Base-by-base conservation (phyloP, 1,284 basidiomycete genomes). In the Cryptococcus hybrid region DNA sequence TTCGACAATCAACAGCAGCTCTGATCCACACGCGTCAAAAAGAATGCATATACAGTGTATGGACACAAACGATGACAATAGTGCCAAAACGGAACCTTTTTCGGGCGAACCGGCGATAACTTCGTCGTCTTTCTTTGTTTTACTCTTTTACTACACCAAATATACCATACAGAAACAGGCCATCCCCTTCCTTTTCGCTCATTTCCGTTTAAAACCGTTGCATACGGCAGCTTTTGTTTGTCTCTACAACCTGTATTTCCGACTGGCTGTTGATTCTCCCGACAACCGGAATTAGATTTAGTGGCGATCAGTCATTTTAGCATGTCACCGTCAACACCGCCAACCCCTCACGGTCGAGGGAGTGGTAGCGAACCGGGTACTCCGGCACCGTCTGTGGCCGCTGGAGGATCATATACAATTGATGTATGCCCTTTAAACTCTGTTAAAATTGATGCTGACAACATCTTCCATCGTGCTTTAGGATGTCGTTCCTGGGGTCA, bases 401-500 rank as follows among this genome's bases (percentile, higher is more conserved):
- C 84, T 61, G 87, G 88, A 56, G 89, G 89, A 48, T 83, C 85
- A 30, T 92, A 90, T 74, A 81, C 80, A 38, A 83, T 92, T 57
- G 84, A 88, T 69, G 89, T 88, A 71, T 75, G 84, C 75, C 15
- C 54, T 36, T 15, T 46, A 47, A 13, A 12, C 38, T 39, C 35
- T 11, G 11, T 35, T 7, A 5, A 35, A 30, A 47, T 55, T 37
- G 37, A 46, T 36, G 18, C 44, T 51, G 37, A 59, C 61, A 64
- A 13, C n/a, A 35, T 42, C 24, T 24, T 24, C 24, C 24, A 24
- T 39, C 18, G 7, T 38, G 18, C 35, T 18, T 13, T 58, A 95
- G 92, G 87, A 86, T 44, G 85, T 97, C 64, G 84, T 86, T 58
- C 88, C 92, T 65, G 93, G 93, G 58, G 95, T 92, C 80, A 95